Evolutionary conservation across 805 yeast species (phyloP).

Genomic region (Barnettozyma californica): DNA sequence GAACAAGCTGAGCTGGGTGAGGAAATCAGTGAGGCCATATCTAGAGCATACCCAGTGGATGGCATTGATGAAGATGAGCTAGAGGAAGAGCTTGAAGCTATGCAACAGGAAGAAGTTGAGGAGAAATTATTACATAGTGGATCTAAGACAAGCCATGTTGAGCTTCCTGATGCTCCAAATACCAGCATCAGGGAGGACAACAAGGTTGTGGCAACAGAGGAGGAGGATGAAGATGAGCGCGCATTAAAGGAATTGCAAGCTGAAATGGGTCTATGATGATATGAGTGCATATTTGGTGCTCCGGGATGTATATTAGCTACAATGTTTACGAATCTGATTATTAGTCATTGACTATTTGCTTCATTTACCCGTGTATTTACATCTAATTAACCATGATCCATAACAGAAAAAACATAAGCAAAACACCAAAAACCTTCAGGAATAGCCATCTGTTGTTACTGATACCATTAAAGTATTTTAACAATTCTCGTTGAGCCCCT

Average conservation of each 20-base stretch:
- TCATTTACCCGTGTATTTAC: not conserved
- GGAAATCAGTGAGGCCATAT: slow-evolving; percentile 93
- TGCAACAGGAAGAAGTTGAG: slow-evolving; percentile 24
- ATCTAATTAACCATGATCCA: slow-evolving; percentile 71
- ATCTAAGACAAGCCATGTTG: slow-evolving; percentile 18
- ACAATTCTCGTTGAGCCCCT: slow-evolving; percentile 91
- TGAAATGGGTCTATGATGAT: slow-evolving; percentile 67
- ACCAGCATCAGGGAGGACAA: slow-evolving; percentile 26
- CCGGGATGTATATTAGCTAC: not conserved
- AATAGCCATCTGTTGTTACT: slow-evolving; percentile 91
- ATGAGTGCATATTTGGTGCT: not conserved
- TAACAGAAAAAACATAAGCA: slow-evolving; percentile 66
- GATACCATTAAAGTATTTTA: slow-evolving; percentile 83
- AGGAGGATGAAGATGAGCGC: slow-evolving; percentile 83
- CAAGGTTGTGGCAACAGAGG: slow-evolving; percentile 43
- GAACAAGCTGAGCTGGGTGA: slow-evolving; percentile 95
- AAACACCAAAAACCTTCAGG: slow-evolving; percentile 80
- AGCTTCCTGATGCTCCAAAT: slow-evolving; percentile 44
- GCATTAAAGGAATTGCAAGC: slow-evolving; percentile 78
- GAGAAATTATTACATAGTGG: slow-evolving; percentile 47
- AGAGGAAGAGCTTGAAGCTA: slow-evolving; percentile 12
- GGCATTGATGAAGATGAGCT: slow-evolving; percentile 35
- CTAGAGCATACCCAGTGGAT: slow-evolving; percentile 85
- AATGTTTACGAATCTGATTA: slow-evolving; percentile 1
- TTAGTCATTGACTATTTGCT: not conserved